A percentile compares a stretch with the other conserved stretches of the same genome.
Conservation (phyloP, 208 protist genomes). For the Leptomonas pyrrhocoris region DNA sequence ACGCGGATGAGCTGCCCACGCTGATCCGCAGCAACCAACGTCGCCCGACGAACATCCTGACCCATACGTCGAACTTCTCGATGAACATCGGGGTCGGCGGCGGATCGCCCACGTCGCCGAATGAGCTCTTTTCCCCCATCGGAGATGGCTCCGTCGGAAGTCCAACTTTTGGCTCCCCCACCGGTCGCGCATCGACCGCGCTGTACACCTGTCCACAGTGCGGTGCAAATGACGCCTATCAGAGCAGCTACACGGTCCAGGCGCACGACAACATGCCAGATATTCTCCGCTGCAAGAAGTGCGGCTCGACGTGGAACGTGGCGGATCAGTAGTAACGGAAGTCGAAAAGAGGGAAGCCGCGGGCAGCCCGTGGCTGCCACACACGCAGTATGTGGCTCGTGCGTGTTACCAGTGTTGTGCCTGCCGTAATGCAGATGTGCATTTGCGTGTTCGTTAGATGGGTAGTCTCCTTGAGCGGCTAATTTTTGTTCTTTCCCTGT, state of each 20-base stretch:
- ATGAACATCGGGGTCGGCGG: conserved; percentile 3
- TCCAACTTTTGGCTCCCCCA: conserved; percentile 41
- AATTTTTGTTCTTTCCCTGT: too few species aligned
- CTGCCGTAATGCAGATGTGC: too few species aligned
- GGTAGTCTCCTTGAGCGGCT: too few species aligned
- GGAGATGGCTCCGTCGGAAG: conserved; percentile 22
- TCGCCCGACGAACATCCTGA: conserved; percentile 21
- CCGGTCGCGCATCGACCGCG: conserved; percentile 45
- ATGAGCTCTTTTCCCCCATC: conserved; percentile 24
- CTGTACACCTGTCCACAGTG: conserved; percentile 74
- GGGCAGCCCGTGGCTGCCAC: too few species aligned
- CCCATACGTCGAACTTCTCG: conserved; percentile 7
- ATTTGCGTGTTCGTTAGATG: too few species aligned
- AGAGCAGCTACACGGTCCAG: conserved; percentile 68
- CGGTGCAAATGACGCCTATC: conserved; percentile 61
- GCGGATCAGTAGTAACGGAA: conserved; percentile 32
- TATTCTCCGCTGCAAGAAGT: conserved; percentile 68
- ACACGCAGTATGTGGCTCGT: neutral
- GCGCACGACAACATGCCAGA: conserved; percentile 80
- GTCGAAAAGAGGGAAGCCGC: conserved; percentile 10
- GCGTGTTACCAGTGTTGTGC: too few species aligned
- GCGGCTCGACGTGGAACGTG: conserved; percentile 75
- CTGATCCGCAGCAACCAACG: conserved; percentile 37
- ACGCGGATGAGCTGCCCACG: conserved; percentile 36
- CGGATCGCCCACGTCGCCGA: conserved; percentile 29